These are phyloP conservation scores for Aspergillus fructus DNA, from an alignment of 2,329 filamentous ascomycete genomes.

Conservation along the genomic window DNA sequence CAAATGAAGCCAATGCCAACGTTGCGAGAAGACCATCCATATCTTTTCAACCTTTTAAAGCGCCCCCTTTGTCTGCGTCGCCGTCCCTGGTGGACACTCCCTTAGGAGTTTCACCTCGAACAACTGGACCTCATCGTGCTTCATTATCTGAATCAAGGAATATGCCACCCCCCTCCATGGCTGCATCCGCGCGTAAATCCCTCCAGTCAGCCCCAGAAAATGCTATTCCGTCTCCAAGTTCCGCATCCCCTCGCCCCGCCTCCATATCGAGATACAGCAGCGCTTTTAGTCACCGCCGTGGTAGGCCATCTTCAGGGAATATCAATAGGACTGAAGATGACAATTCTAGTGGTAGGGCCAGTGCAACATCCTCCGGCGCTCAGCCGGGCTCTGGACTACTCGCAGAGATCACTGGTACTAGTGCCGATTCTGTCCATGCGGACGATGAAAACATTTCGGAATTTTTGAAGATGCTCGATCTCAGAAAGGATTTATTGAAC, in stretches of 20 bases:
- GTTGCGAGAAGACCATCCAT: constrained; percentile 73
- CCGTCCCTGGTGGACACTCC: constrained; percentile 58
- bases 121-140: constrained; percentile 41
- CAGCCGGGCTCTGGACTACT: constrained; percentile 77
- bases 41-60: constrained; percentile 95
- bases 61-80: constrained; percentile 88
- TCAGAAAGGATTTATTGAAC: constrained; percentile 78
- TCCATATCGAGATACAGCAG: constrained; percentile 86
- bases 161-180: constrained; percentile 39
- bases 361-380: constrained; percentile 50
- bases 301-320: constrained; percentile 73
- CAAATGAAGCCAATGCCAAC: constrained; percentile 51
- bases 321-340: constrained; percentile 58
- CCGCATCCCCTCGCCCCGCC: constrained; percentile 75
- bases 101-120: constrained; percentile 54
- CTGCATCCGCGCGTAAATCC: constrained; percentile 39
- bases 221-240: constrained; percentile 63
- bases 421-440: constrained; percentile 65
- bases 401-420: constrained; percentile 65
- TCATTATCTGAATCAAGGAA: constrained; percentile 40
- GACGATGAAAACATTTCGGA: constrained; percentile 94
- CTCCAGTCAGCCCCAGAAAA: constrained; percentile 60
- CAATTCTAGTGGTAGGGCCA: constrained; percentile 59
- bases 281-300: constrained; percentile 84
- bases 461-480: constrained; percentile 85